Evolutionary conservation across 139 green algal species (phyloP).

Genomic region (Micromonas pusilla): DNA sequence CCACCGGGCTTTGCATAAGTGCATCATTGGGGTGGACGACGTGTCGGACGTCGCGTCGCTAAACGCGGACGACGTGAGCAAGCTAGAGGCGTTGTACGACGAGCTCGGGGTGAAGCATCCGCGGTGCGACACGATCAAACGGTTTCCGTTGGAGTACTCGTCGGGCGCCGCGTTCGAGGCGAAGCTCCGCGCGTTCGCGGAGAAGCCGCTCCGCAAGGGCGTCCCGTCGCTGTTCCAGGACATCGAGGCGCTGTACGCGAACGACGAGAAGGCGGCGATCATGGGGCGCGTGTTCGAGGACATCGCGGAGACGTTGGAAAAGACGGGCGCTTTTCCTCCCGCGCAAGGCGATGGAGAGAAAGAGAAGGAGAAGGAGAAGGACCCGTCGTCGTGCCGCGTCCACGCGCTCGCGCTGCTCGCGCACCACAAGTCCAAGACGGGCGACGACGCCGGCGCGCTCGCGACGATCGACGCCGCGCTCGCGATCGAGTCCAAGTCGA

Average conservation of each 20-base stretch:
- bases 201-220: conserved; percentile 47
- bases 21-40: background rate
- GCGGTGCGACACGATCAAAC: conserved; percentile 37
- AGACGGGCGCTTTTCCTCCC: conserved; percentile 23
- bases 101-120: conserved; percentile 62
- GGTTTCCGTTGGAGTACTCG: conserved; percentile 87
- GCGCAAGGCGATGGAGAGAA: conserved; percentile 30
- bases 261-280: conserved; percentile 43
- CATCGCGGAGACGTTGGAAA: conserved; percentile 6
- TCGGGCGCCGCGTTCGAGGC: conserved; percentile 17
- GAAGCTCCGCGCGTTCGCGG: background rate
- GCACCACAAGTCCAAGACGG: conserved; percentile 48
- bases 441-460: conserved; percentile 57
- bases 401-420: conserved; percentile 3
- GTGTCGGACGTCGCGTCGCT: conserved; percentile 11
- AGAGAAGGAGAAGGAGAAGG: conserved; percentile 29
- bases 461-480: conserved; percentile 56
- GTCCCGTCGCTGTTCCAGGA: conserved; percentile 93
- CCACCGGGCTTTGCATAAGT: background rate
- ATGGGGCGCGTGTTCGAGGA: conserved; percentile 33
- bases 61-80: conserved; percentile 3
- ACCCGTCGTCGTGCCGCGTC: conserved; percentile 52
- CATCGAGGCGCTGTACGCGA: conserved; percentile 72
- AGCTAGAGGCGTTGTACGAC: conserved; percentile 62
- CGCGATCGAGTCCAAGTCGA: conserved; percentile 46